phyloP scores from a whole-genome alignment of 352 stramenopile species.

The Phytophthora colocasiae region DNA sequence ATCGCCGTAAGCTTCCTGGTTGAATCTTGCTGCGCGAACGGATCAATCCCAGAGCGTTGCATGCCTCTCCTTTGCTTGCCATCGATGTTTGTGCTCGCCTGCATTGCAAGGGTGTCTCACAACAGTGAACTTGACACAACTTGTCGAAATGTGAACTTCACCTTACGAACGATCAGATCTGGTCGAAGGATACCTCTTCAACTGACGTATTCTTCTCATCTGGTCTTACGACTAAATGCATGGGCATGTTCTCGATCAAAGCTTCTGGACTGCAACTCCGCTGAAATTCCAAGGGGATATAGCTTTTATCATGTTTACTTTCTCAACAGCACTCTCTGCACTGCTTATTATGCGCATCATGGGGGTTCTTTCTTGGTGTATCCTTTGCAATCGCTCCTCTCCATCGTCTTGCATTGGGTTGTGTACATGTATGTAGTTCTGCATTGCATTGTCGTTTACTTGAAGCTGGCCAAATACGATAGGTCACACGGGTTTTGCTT shows the following conservation, averaged over 20 bases:
- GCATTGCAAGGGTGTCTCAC: slow-evolving; percentile 12
- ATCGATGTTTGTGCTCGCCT: neutral
- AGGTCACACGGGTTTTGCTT: slow-evolving; percentile 54
- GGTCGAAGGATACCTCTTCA: slow-evolving; percentile 9
- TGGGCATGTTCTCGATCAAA: neutral
- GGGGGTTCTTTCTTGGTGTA: slow-evolving; percentile 9
- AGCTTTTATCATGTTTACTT: slow-evolving; percentile 20
- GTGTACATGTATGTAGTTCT: neutral
- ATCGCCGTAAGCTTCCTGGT: neutral
- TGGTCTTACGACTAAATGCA: slow-evolving; percentile 6
- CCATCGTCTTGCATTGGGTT: slow-evolving; percentile 9
- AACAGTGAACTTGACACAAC: neutral
- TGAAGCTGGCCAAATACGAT: slow-evolving; percentile 64
- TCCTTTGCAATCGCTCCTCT: slow-evolving; percentile 7
- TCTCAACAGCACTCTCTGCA: slow-evolving; percentile 11
- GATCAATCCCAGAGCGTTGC: neutral
- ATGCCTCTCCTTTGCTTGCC: slow-evolving; percentile 8
- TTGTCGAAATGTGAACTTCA: slow-evolving; percentile 2
- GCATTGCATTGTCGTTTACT: slow-evolving; percentile 31
- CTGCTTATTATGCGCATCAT: slow-evolving; percentile 3
- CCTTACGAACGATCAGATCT: slow-evolving; percentile 11
- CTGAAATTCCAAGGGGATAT: neutral
- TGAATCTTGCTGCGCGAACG: slow-evolving; percentile 9
- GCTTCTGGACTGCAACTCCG: neutral
- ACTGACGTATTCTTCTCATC: neutral